phyloP scores from a whole-genome alignment of 1,284 basidiomycete species.

The Malassezia equina region DNA sequence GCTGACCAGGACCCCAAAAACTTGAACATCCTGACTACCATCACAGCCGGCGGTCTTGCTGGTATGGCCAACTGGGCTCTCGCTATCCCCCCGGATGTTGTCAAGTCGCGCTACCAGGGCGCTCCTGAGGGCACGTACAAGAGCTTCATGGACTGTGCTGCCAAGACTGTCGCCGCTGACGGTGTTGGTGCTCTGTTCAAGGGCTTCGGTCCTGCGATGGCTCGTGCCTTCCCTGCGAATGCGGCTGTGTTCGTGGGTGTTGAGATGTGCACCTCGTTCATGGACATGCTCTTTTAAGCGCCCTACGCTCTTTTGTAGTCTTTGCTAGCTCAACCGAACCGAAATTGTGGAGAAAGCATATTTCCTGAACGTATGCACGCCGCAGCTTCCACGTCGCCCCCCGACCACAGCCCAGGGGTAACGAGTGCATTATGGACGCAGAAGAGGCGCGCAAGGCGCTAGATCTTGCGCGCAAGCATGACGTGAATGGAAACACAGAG shows the following conservation, averaged over 20 bases:
- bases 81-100: slow-evolving; percentile 39
- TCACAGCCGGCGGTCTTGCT: slow-evolving; percentile 84
- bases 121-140: slow-evolving; percentile 90
- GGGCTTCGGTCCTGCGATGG: slow-evolving; percentile 89
- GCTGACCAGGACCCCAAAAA: slow-evolving; percentile 62
- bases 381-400: slow-evolving; percentile 12
- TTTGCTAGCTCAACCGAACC: neutral
- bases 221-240: slow-evolving; percentile 63
- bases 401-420: neutral
- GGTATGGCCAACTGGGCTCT: slow-evolving; percentile 73
- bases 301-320: neutral
- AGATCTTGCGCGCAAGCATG: slow-evolving; percentile 40
- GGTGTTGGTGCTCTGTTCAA: slow-evolving; percentile 85
- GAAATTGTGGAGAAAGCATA: neutral
- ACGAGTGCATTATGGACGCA: slow-evolving; percentile 21
- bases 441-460: slow-evolving; percentile 44
- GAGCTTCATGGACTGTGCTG: slow-evolving; percentile 82
- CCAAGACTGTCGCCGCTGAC: slow-evolving; percentile 83
- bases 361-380: slow-evolving; percentile 1
- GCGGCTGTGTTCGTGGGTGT: slow-evolving; percentile 88
- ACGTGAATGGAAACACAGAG: slow-evolving; percentile 32
- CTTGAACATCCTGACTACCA: slow-evolving; percentile 75
- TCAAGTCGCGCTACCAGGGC: slow-evolving; percentile 95
- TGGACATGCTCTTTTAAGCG: slow-evolving; percentile 57
- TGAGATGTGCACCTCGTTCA: slow-evolving; percentile 63